Percentiles rank a stretch among this genome's conserved stretches.
phyloP scores from a whole-genome alignment of 179 eudicot genomes.

The Silene coronaria region DNA sequence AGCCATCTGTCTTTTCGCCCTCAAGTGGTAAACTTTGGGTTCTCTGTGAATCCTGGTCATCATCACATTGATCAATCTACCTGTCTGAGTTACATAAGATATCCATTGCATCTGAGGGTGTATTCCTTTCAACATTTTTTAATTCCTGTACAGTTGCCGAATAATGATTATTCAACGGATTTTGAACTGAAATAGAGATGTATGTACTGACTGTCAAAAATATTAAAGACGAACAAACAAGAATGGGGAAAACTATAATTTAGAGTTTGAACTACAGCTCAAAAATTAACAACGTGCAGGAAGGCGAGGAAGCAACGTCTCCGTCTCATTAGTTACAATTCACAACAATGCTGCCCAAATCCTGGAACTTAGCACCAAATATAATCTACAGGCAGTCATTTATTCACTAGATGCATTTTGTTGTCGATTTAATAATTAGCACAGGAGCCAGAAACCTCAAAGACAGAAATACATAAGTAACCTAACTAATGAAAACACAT shows the following conservation, averaged over 20 bases:
- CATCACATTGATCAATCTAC: slow-evolving; percentile 70
- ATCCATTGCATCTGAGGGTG: slow-evolving; percentile 99
- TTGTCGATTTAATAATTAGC: background rate
- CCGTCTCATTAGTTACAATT: background rate
- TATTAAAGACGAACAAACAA: background rate
- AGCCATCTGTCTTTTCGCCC: slow-evolving; percentile 78
- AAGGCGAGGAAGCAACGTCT: background rate
- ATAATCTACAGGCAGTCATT: background rate
- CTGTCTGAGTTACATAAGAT: slow-evolving; percentile 83
- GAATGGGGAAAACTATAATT: background rate
- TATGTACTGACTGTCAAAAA: background rate
- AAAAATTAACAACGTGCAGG: background rate
- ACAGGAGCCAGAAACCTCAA: background rate
- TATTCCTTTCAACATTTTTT: slow-evolving; percentile 84
- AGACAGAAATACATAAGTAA: background rate
- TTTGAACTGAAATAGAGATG: background rate
- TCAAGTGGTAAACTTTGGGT: slow-evolving; percentile 76
- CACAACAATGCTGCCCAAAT: background rate
- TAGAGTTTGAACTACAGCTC: background rate
- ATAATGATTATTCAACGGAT: background rate
- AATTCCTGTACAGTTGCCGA: slow-evolving; percentile 6
- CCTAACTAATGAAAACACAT: background rate
- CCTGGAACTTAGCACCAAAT: background rate
- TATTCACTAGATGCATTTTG: background rate
- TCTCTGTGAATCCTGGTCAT: slow-evolving; percentile 69